Conservation (phyloP, 176 grass and related monocot genomes). For the Zea luxurians region DNA sequence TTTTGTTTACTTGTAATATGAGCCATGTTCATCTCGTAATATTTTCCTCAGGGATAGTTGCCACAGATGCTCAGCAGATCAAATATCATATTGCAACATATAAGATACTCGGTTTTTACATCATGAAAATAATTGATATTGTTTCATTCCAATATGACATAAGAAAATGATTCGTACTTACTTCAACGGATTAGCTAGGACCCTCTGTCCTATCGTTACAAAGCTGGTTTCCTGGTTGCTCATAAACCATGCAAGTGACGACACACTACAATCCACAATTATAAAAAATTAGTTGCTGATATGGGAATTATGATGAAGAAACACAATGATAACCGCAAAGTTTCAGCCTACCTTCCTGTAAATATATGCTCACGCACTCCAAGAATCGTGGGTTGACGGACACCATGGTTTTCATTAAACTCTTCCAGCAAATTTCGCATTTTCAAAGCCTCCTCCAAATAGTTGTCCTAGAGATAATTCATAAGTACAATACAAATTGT, state of each 20-base stretch:
- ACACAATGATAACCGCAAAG: slow-evolving; percentile 28
- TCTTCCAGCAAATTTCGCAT: slow-evolving; percentile 96
- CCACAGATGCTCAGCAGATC: slow-evolving; percentile 2
- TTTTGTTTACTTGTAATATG: slow-evolving; percentile 17
- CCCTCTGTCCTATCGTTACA: slow-evolving; percentile 93
- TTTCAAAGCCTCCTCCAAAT: slow-evolving; percentile 97
- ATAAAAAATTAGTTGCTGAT: slow-evolving; percentile 39
- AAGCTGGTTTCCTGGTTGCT: slow-evolving; percentile 96
- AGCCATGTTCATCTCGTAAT: slow-evolving; percentile 8
- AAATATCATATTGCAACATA: slow-evolving; percentile 14
- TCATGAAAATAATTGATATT: slow-evolving; percentile 6
- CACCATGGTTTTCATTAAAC: slow-evolving; percentile 90
- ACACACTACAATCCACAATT: slow-evolving; percentile 68
- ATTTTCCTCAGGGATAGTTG: slow-evolving; percentile 21
- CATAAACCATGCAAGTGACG: slow-evolving; percentile 97
- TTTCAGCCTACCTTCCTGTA: slow-evolving; percentile 73
- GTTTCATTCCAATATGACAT: slow-evolving; percentile 20
- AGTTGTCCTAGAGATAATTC: slow-evolving; percentile 72
- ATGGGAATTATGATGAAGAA: slow-evolving; percentile 21
- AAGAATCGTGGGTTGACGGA: slow-evolving; percentile 87
- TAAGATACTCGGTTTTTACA: not conserved
- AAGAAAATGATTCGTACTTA: slow-evolving; percentile 51
- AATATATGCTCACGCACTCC: slow-evolving; percentile 98
- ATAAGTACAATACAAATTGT: slow-evolving; percentile 33
- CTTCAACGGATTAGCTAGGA: slow-evolving; percentile 90